Percentiles rank a stretch among this genome's conserved stretches.
phyloP scores from a whole-genome alignment of 306 rosid genomes.

The Quercus parvula region DNA sequence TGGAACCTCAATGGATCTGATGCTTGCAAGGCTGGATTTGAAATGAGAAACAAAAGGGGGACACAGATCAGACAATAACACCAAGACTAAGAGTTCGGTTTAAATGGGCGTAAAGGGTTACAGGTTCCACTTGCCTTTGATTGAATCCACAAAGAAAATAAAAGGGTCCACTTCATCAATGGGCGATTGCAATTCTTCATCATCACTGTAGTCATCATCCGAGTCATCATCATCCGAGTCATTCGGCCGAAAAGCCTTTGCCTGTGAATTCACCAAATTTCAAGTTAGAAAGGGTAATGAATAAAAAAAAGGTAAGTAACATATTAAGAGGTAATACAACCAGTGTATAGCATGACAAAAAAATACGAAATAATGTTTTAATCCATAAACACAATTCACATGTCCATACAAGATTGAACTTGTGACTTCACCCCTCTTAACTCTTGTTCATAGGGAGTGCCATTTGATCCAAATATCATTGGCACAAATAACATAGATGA shows the following conservation, averaged over 20 bases:
- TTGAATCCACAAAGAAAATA: conserved; percentile 75
- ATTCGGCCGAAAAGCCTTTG: conserved; percentile 71
- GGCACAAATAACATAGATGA: background rate
- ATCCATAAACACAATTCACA: background rate
- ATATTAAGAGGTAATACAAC: background rate
- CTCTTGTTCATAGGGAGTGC: background rate
- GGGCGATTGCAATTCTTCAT: conserved; percentile 97
- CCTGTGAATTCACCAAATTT: conserved; percentile 34
- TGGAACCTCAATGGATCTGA: conserved; percentile 74
- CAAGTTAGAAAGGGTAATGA: conserved; percentile 10
- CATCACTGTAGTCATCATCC: conserved; percentile 88
- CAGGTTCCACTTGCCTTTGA: conserved; percentile 54
- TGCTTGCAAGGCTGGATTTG: conserved; percentile 57
- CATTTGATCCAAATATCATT: background rate
- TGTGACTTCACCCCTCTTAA: background rate
- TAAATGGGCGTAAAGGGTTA: background rate
- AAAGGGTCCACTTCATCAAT: conserved; percentile 98
- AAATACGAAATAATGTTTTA: background rate
- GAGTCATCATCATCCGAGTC: conserved; percentile 71
- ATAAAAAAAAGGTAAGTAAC: conserved; percentile 2
- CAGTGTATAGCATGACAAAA: background rate
- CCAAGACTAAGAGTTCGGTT: background rate
- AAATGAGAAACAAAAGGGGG: background rate
- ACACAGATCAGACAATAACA: conserved; percentile 1
- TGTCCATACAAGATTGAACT: background rate